Percentiles rank a stretch among this genome's conserved stretches.
Conservation (phyloP, 1,139 yeast genomes). For the Kurtzmaniella quercitrusa region DNA sequence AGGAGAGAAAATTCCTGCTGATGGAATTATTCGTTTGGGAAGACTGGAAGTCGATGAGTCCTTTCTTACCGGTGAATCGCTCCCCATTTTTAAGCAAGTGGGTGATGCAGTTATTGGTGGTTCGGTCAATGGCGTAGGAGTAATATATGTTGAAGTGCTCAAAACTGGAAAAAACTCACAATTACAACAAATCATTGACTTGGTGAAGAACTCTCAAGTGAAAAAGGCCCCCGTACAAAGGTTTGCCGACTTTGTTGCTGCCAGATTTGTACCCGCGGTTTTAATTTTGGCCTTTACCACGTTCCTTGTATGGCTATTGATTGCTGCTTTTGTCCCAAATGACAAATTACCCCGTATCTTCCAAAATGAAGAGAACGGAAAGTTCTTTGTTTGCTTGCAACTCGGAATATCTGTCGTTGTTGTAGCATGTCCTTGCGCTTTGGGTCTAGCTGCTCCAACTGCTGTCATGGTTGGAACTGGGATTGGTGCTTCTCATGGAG, state of each 20-base stretch:
- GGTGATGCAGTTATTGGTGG: slow-evolving; percentile 83
- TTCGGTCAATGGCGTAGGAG: slow-evolving; percentile 77
- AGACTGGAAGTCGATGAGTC: slow-evolving; percentile 85
- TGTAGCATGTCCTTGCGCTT: slow-evolving; percentile 97
- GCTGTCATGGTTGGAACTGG: slow-evolving; percentile 99
- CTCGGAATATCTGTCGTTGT: slow-evolving; percentile 91
- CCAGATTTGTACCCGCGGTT: slow-evolving; percentile 80
- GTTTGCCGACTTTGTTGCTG: slow-evolving; percentile 80
- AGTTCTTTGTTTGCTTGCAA: slow-evolving; percentile 65
- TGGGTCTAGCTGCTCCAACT: slow-evolving; percentile 96
- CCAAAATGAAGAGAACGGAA: slow-evolving; percentile 48
- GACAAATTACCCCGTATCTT: slow-evolving; percentile 51
- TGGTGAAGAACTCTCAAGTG: slow-evolving; percentile 88
- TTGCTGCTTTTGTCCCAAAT: slow-evolving; percentile 28
- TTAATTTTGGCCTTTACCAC: slow-evolving; percentile 60
- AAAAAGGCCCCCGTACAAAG: slow-evolving; percentile 88
- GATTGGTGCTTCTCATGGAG: slow-evolving; percentile 86
- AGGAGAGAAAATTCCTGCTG: slow-evolving; percentile 89
- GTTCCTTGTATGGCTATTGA: slow-evolving; percentile 61
- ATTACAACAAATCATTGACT: slow-evolving; percentile 76
- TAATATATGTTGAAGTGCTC: slow-evolving; percentile 63
- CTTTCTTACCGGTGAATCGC: slow-evolving; percentile 83
- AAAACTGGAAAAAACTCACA: slow-evolving; percentile 80
- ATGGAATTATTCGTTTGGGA: slow-evolving; percentile 77
- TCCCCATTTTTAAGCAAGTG: slow-evolving; percentile 58